phyloP scores from a whole-genome alignment of 2,329 filamentous ascomycete species.

The Huntiella abstrusa region DNA sequence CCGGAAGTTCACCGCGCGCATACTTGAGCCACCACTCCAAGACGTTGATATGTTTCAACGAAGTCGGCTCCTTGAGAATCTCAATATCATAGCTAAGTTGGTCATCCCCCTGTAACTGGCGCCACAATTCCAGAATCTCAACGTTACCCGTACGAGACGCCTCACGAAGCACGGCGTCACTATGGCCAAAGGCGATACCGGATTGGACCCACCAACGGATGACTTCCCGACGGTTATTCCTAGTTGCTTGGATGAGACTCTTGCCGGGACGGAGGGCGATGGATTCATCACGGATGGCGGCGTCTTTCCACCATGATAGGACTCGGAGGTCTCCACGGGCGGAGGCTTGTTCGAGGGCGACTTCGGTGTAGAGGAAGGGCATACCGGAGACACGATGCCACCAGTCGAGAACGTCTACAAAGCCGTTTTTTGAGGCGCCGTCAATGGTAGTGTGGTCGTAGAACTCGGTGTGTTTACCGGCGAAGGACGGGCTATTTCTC shows the following conservation, averaged over 20 bases:
- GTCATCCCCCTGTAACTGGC: conserved; percentile 43
- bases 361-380: conserved; percentile 67
- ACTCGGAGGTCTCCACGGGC: conserved; percentile 70
- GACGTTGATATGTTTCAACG: conserved; percentile 66
- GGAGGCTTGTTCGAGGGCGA: conserved; percentile 72
- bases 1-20: conserved; percentile 33
- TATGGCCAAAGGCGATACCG: conserved; percentile 59
- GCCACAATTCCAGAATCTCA: conserved; percentile 67
- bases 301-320: conserved; percentile 81
- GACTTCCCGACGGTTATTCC: conserved; percentile 59
- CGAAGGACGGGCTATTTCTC: conserved; percentile 63
- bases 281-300: conserved; percentile 37
- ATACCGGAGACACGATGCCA: conserved; percentile 68
- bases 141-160: conserved; percentile 75
- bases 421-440: conserved; percentile 69
- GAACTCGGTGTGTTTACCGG: conserved; percentile 47
- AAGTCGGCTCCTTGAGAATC: conserved; percentile 70
- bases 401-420: conserved; percentile 73
- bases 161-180: conserved; percentile 66
- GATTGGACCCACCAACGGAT: conserved; percentile 79
- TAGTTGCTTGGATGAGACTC: conserved; percentile 64
- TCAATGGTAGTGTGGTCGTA: conserved; percentile 76
- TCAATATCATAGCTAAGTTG: conserved; percentile 61
- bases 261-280: conserved; percentile 62
- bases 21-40: conserved; percentile 83